Base-by-base conservation (phyloP, 2,329 filamentous ascomycete species). In the Neonectria faginata region DNA sequence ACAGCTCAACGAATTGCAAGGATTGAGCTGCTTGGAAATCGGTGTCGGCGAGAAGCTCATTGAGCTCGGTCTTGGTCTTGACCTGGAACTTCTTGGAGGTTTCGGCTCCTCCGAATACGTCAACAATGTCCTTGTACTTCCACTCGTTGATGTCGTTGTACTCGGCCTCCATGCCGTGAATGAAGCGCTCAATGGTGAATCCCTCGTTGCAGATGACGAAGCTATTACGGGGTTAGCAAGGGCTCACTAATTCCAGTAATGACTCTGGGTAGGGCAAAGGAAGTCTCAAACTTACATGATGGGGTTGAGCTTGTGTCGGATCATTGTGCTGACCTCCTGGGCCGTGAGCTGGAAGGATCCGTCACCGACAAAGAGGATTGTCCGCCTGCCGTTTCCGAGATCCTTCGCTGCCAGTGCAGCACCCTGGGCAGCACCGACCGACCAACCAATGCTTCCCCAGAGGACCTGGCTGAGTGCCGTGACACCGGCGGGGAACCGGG, bases 151-250 rank as follows among this genome's bases (percentile, higher is more conserved):
- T 89, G 75, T 97, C 92, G 75, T 97, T 97, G 82, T 97, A 97
- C 27, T 76, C 77, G 33, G 88, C 92, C 9, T 94, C 83, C 88
- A 91, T 91, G 57, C 93, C 93, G 78, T 97, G 93, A 73, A 97
- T 97, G 77, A 88, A 92, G 31, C 94, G 89, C 80, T 97, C 94
- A 76, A 97, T 96, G 10, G 93, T 96, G 80, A 92, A 97, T 11
- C 94, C 94, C 44, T 94, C 88, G 77, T 97, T 97, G 84, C 92
- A 93, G 70, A 97, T 91, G 67, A 96, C 85, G 77, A 97, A 95
- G 67, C 87, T 88, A 60, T 4, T 36, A 12, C n/a, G 55, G 7
- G 45, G 61, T 78, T 66, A 77, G 70, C 52, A 53, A n/a, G 29
- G 29, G 29, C 22, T 14, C 6, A 56, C n/a, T 7, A 31, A 48